Conservation (phyloP, 495 filamentous ascomycete genomes). For the Lepidopterella palustris region DNA sequence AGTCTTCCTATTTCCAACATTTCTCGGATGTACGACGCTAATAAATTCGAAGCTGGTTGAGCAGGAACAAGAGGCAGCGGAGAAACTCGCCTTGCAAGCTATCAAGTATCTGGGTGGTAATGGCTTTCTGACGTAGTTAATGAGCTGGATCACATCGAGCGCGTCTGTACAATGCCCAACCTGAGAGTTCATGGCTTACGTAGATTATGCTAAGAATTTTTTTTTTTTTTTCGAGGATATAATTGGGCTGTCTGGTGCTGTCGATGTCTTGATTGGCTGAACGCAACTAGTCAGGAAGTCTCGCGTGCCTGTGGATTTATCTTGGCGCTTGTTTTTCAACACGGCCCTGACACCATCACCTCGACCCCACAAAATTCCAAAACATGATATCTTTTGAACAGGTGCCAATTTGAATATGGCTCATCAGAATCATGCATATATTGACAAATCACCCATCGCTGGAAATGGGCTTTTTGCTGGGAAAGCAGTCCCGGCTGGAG, state of each 20-base stretch:
- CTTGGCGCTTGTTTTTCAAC: neutral
- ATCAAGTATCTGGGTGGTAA: slow-evolving; percentile 35
- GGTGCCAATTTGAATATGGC: neutral
- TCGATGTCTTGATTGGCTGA: too few relatives aligned
- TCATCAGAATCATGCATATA: neutral
- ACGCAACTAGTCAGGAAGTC: neutral
- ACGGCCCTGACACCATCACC: neutral
- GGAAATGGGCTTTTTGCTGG: slow-evolving; percentile 37
- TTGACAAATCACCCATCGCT: neutral
- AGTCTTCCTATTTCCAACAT: neutral
- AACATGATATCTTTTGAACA: too few relatives aligned
- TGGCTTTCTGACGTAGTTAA: slow-evolving; percentile 28
- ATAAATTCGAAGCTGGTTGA: slow-evolving; percentile 25
- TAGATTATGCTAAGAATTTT: too few relatives aligned
- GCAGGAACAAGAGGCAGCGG: slow-evolving; percentile 30
- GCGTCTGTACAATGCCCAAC: too few relatives aligned
- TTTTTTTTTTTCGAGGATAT: too few relatives aligned
- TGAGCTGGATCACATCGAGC: neutral
- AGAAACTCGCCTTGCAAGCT: slow-evolving; percentile 30
- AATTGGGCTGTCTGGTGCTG: too few relatives aligned
- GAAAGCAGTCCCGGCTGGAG: slow-evolving; percentile 22
- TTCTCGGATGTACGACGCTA: neutral
- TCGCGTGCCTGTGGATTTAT: neutral
- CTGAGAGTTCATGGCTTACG: too few relatives aligned
- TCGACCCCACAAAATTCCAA: neutral